Conservation (phyloP, 2,329 filamentous ascomycete species). For the Aquanectria penicillioides region DNA sequence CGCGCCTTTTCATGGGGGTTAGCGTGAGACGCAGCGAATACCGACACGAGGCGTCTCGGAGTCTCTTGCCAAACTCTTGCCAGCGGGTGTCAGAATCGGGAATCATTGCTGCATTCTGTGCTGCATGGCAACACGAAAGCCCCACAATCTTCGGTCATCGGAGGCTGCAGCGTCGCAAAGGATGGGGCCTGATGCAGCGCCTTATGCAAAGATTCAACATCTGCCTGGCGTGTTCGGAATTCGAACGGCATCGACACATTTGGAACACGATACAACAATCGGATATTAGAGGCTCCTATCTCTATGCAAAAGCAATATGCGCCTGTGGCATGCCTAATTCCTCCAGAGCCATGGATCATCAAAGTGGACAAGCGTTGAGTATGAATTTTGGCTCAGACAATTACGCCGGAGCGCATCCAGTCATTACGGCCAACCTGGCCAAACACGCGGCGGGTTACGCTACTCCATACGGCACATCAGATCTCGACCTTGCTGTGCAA, state of each 20-base stretch:
- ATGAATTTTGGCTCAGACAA: slow-evolving; percentile 12
- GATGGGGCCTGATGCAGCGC: no score
- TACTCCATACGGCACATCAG: background rate
- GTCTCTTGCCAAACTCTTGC: slow-evolving; percentile 3
- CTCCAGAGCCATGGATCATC: background rate
- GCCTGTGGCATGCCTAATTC: background rate
- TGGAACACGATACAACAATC: no score
- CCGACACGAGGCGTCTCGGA: background rate
- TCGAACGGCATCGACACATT: no score
- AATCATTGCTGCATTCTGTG: background rate
- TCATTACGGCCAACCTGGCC: slow-evolving; percentile 1
- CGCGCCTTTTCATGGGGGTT: background rate
- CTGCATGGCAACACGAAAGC: background rate
- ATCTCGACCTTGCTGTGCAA: background rate
- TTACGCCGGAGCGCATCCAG: slow-evolving; percentile 5
- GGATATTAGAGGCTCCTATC: no score
- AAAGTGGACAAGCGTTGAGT: background rate
- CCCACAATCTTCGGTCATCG: no score
- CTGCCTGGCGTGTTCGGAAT: no score
- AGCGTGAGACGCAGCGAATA: background rate
- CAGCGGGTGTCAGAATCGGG: background rate
- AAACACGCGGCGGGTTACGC: background rate
- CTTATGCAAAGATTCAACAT: no score
- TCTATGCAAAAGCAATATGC: no score
- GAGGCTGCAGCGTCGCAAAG: no score